Conservation (phyloP, 148 eudicot genomes). For the Camellia sinensis region DNA sequence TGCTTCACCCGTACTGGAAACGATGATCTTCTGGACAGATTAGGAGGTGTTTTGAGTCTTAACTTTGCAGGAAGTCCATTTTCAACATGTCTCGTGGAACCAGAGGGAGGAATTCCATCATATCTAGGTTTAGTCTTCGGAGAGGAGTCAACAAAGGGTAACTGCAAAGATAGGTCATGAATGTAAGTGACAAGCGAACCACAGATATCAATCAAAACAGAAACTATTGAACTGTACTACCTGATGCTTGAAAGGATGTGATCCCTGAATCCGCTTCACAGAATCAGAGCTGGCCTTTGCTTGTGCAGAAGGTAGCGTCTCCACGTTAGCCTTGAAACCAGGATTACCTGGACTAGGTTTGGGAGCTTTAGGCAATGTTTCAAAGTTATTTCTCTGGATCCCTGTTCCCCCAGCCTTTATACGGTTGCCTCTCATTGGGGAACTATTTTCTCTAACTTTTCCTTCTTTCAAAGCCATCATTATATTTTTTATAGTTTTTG, state of each 20-base stretch:
- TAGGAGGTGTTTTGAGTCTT: constrained; percentile 79
- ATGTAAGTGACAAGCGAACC: constrained; percentile 5
- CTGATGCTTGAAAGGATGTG: constrained; percentile 74
- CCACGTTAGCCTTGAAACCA: constrained; percentile 50
- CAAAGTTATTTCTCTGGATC: constrained; percentile 45
- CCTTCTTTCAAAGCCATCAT: constrained; percentile 72
- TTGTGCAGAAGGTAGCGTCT: constrained; percentile 38
- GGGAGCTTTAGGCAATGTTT: constrained; percentile 57
- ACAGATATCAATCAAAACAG: constrained; percentile 3
- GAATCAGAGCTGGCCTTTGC: constrained; percentile 59
- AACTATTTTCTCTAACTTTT: constrained; percentile 75
- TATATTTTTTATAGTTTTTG: constrained; percentile 59
- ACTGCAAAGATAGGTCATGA: constrained; percentile 39
- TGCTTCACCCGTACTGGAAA: constrained; percentile 56
- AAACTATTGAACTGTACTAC: constrained; percentile 27
- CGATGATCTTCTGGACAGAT: constrained; percentile 54
- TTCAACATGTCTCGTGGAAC: constrained; percentile 45
- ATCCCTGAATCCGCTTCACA: constrained; percentile 49
- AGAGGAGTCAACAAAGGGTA: constrained; percentile 51
- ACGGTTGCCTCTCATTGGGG: constrained; percentile 76
- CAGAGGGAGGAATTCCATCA: constrained; percentile 53
- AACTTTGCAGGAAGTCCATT: constrained; percentile 50
- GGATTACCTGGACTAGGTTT: constrained; percentile 62
- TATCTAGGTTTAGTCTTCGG: constrained; percentile 70
- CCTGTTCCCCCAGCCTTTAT: constrained; percentile 29